These are phyloP conservation scores for Poa annua DNA, from an alignment of 176 grass and related monocot species.

Conservation along the genomic window DNA sequence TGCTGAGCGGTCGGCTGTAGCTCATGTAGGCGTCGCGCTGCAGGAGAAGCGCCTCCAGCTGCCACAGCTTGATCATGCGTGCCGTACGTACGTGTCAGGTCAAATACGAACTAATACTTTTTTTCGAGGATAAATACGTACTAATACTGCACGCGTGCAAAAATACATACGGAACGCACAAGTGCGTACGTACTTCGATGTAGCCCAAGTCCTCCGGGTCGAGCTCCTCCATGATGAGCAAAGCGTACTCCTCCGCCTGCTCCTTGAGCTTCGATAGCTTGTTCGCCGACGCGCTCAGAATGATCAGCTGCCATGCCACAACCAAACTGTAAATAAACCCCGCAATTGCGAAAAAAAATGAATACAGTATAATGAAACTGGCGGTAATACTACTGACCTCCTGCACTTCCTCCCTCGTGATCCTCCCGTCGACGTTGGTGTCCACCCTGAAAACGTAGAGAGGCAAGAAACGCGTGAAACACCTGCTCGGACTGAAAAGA, in stretches of 20 bases:
- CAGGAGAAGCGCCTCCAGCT: slow-evolving; percentile 79
- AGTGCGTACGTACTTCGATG: slow-evolving; percentile 78
- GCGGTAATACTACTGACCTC: slow-evolving; percentile 50
- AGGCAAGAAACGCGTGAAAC: not conserved
- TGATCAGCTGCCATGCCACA: slow-evolving; percentile 74
- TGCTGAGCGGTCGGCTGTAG: slow-evolving; percentile 82
- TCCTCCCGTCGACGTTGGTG: slow-evolving; percentile 86
- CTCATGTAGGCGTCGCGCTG: slow-evolving; percentile 85
- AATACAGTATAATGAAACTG: not conserved
- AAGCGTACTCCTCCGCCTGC: slow-evolving; percentile 94
- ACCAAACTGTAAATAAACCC: not conserved
- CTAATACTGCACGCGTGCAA: not conserved
- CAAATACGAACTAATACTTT: too few relatives aligned
- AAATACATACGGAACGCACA: not conserved
- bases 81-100: slow-evolving; percentile 5
- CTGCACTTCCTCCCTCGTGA: slow-evolving; percentile 84
- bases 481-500: not conserved
- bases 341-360: too few relatives aligned
- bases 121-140: too few relatives aligned
- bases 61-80: slow-evolving; percentile 67
- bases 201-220: slow-evolving; percentile 97
- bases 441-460: slow-evolving; percentile 61
- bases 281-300: slow-evolving; percentile 95
- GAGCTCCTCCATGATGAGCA: slow-evolving; percentile 98
- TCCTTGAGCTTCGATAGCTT: slow-evolving; percentile 96